These are phyloP conservation scores for Lanmaoa pseudosensibilis DNA, from an alignment of 768 basidiomycete genomes.

Conservation along the genomic window DNA sequence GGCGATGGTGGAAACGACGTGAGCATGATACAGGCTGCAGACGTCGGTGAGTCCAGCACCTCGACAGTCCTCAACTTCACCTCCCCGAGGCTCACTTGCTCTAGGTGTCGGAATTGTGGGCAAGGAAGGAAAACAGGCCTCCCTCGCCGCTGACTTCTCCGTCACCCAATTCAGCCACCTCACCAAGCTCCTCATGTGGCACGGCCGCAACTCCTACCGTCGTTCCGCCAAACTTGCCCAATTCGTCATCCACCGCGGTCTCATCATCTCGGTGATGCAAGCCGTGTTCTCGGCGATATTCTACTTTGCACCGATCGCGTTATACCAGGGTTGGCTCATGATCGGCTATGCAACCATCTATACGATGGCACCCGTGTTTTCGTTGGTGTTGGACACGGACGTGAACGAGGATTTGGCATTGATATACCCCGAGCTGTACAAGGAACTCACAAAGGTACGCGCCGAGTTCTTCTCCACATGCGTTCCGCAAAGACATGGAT, in stretches of 20 bases:
- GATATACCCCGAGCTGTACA: constrained; percentile 96
- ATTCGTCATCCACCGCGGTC: constrained; percentile 96
- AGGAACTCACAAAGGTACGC: constrained; percentile 89
- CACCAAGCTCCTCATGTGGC: constrained; percentile 97
- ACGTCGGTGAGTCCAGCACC: constrained; percentile 72
- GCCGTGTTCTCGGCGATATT: constrained; percentile 93
- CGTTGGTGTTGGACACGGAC: constrained; percentile 91
- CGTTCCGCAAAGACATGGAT: neutral
- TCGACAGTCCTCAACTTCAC: neutral
- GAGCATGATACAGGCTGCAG: constrained; percentile 99
- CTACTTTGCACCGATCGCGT: constrained; percentile 92
- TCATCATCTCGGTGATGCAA: constrained; percentile 98
- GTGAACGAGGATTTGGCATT: constrained; percentile 94
- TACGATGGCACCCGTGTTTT: constrained; percentile 99
- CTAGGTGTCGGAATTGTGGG: constrained; percentile 96
- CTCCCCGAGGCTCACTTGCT: neutral
- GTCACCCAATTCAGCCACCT: constrained; percentile 95
- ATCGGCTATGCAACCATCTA: constrained; percentile 95
- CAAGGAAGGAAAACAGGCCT: constrained; percentile 98
- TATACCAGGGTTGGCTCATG: constrained; percentile 98
- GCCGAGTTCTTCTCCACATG: neutral
- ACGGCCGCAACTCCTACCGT: constrained; percentile 97
- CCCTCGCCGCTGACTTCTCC: constrained; percentile 97
- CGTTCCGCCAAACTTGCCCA: constrained; percentile 97
- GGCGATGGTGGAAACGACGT: constrained; percentile 99